phyloP scores from a whole-genome alignment of 2,329 filamentous ascomycete genomes.

The Diaporthe humulicola region DNA sequence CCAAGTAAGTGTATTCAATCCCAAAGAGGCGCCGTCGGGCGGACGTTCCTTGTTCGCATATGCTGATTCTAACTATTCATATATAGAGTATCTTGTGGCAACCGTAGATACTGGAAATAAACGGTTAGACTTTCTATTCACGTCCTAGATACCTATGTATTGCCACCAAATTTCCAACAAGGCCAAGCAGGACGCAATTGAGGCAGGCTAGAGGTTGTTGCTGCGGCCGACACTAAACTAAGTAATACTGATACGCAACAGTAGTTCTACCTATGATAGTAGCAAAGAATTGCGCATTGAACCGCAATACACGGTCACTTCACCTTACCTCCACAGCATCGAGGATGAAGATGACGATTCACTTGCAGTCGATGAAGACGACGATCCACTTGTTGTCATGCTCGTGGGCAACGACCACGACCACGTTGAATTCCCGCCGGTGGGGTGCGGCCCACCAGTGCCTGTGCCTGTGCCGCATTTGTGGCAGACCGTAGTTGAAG shows the following conservation, averaged over 20 bases:
- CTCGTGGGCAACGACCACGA: background rate
- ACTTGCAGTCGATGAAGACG: background rate
- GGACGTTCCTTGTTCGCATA: too few relatives aligned
- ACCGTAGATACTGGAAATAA: too few relatives aligned
- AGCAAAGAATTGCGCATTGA: constrained; percentile 6
- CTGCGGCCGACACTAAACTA: background rate
- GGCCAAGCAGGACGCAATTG: background rate
- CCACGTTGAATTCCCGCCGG: background rate
- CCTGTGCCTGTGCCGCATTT: background rate
- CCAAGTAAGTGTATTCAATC: too few relatives aligned
- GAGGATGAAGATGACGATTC: constrained; percentile 1
- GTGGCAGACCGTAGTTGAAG: background rate
- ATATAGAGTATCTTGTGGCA: too few relatives aligned
- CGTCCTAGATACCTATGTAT: background rate
- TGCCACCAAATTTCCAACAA: background rate
- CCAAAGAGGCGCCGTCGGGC: too few relatives aligned
- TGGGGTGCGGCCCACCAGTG: background rate
- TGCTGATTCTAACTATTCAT: too few relatives aligned
- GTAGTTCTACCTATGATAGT: background rate
- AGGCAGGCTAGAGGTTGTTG: background rate
- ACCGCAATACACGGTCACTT: background rate
- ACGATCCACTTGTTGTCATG: background rate
- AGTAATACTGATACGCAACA: background rate
- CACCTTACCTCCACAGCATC: background rate
- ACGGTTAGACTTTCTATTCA: too few relatives aligned